Evolutionary conservation across 192 early-diverging fungal genomes (phyloP), one percentile per base, ranked within the genome.

Genomic region (Coemansia sp.): DNA sequence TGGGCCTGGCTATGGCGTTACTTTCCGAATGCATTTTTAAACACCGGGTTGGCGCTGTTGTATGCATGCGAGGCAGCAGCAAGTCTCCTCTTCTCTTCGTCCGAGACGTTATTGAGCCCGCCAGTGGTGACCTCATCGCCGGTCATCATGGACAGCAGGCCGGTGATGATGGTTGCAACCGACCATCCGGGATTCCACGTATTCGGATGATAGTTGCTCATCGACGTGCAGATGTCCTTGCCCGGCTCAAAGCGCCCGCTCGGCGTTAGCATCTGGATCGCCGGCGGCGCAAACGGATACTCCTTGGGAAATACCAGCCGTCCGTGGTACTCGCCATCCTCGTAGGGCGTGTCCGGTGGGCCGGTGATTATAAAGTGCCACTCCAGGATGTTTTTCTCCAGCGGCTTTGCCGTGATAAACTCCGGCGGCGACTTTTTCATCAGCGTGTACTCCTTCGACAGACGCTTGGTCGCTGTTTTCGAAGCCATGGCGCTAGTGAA

Each of bases 121-220:
- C 93, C 95, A 28, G 94, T 87, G 8, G 90, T 91, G 5, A 85
- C 84, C 70, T 92, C 89, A 9, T 88, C 86, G 57, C 88, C 77
- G 0, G 94, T 97, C 47, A 94, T 91, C 72, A 98, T 85, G 61
- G 96, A 98, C 67, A 95, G 85, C 19, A 98, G 72, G 0, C 91
- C 96, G 5, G 91, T 84, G 42, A 98, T 65, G 6, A 95, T 94
- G 8, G 91, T 93, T 11, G 93, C 88, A 32, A 98, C 91, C 13
- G 93, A 95, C 96, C 96, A 98, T 11, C 94, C 92, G 6, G 97
- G 97, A 62, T 93, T 87, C 95, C 97, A 97, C 58, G 84, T 89
- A 70, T 98, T 93, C 19, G 94, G 93, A 74, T 98, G 95, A 75
- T 91, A 92, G 34, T 88, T 91, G 45, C 93, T 95, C 60, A 96